These are phyloP conservation scores for Emericellopsis terricola DNA, from an alignment of 495 filamentous ascomycete species.

Conservation along the genomic window DNA sequence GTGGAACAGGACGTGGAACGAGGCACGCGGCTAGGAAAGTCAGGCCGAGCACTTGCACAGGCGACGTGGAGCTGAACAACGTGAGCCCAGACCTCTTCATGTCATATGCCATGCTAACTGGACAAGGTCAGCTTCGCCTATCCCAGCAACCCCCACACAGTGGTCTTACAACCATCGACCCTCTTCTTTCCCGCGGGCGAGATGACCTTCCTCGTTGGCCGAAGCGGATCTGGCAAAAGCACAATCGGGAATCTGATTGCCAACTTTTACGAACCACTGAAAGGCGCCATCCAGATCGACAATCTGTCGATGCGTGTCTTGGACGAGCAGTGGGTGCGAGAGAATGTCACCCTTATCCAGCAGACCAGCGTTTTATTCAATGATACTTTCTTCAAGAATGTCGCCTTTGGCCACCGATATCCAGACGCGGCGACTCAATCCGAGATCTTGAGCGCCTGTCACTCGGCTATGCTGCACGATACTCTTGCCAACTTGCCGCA, in stretches of 20 bases:
- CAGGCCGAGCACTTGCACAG: constrained; percentile 28
- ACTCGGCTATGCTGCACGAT: constrained; percentile 52
- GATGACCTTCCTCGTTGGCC: constrained; percentile 69
- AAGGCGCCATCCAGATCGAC: constrained; percentile 55
- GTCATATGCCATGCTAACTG: constrained; percentile 2
- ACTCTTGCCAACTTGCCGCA: constrained; percentile 54
- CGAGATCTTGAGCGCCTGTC: constrained; percentile 38
- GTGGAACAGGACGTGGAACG: constrained; percentile 10
- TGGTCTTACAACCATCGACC: constrained; percentile 34
- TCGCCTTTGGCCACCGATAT: constrained; percentile 50
- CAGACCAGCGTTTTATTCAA: constrained; percentile 74
- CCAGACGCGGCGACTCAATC: constrained; percentile 26
- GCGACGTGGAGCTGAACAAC: constrained; percentile 51
- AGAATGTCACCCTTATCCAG: constrained; percentile 67
- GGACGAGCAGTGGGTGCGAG: constrained; percentile 54
- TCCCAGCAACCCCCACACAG: constrained; percentile 47
- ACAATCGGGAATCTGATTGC: constrained; percentile 68
- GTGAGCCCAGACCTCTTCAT: constrained; percentile 23
- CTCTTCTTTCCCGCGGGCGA: constrained; percentile 56
- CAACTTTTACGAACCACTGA: constrained; percentile 49
- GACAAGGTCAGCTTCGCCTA: constrained; percentile 70
- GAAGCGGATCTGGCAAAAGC: constrained; percentile 86
- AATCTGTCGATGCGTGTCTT: constrained; percentile 41
- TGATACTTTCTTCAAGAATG: constrained; percentile 62
- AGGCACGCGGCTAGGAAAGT: constrained; percentile 9